Evolutionary conservation across 2,329 filamentous ascomycete genomes (phyloP).

Genomic region (Chrysosporium queenslandicum): DNA sequence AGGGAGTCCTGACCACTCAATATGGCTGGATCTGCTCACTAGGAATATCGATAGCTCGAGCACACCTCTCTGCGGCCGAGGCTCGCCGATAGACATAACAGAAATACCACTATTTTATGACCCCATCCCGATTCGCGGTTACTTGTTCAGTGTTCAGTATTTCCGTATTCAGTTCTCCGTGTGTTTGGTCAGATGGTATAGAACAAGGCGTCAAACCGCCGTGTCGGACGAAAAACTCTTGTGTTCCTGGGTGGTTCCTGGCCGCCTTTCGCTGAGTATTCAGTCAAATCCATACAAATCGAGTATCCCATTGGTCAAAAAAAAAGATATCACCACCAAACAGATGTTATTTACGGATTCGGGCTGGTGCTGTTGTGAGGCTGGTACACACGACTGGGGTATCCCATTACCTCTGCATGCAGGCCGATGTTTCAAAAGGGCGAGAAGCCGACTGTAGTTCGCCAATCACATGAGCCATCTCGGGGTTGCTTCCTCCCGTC

Average conservation of each 20-base stretch:
- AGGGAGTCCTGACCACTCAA: constrained; percentile 27
- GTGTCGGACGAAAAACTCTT: background rate
- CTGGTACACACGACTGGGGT: background rate
- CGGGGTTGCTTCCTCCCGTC: background rate
- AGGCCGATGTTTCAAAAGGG: background rate
- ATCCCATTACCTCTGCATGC: background rate
- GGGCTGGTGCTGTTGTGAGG: background rate
- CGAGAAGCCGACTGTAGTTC: background rate
- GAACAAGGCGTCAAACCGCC: background rate
- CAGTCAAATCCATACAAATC: background rate
- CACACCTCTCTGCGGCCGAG: constrained; percentile 15
- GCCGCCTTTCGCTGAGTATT: background rate
- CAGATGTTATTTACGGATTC: background rate
- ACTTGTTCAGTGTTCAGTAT: background rate
- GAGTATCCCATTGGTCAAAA: background rate
- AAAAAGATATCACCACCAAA: background rate
- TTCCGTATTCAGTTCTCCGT: background rate
- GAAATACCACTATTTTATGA: constrained; percentile 18
- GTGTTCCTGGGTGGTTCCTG: too few relatives aligned
- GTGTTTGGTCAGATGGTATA: background rate
- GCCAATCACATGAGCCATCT: background rate
- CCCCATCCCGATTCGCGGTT: constrained; percentile 5
- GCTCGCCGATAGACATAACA: constrained; percentile 20
- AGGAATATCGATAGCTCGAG: constrained; percentile 20
- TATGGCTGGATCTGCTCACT: constrained; percentile 28